Evolutionary conservation across 208 protist genomes (phyloP).

Genomic region (Crithidia acanthocephali): DNA sequence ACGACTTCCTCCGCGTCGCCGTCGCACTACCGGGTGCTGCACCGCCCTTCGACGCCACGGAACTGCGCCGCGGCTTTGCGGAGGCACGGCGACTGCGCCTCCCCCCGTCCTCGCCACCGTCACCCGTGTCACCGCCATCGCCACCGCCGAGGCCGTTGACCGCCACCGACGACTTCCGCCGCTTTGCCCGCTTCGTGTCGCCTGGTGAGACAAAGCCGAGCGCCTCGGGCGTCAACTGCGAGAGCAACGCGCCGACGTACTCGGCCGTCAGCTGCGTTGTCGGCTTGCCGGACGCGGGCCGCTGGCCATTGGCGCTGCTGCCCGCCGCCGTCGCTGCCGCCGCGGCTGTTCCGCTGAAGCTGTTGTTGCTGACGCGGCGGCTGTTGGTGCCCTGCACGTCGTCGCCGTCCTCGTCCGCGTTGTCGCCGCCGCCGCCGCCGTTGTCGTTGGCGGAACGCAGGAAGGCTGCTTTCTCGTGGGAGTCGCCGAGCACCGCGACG

Average conservation of each 20-base stretch:
- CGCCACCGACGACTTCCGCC: conserved; percentile 31
- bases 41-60: conserved; percentile 6
- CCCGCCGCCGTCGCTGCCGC: background rate
- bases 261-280: conserved; percentile 35
- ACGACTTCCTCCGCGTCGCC: conserved; percentile 12
- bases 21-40: background rate
- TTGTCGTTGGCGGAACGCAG: background rate
- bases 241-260: conserved; percentile 44
- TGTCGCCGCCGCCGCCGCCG: background rate
- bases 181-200: conserved; percentile 7
- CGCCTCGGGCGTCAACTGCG: conserved; percentile 52
- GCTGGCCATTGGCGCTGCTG: background rate
- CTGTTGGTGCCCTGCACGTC: background rate
- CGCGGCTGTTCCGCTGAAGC: no score
- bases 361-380: conserved; percentile 1
- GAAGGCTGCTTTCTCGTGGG: background rate
- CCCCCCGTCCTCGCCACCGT: background rate
- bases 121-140: background rate
- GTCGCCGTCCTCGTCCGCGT: conserved; percentile 9
- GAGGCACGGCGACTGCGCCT: background rate
- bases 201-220: conserved; percentile 26
- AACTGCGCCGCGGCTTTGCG: background rate
- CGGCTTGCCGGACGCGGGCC: background rate
- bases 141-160: background rate
- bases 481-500: conserved; percentile 1